These are phyloP conservation scores for Diaporthe eres DNA, from an alignment of 2,329 filamentous ascomycete genomes.

Conservation along the genomic window DNA sequence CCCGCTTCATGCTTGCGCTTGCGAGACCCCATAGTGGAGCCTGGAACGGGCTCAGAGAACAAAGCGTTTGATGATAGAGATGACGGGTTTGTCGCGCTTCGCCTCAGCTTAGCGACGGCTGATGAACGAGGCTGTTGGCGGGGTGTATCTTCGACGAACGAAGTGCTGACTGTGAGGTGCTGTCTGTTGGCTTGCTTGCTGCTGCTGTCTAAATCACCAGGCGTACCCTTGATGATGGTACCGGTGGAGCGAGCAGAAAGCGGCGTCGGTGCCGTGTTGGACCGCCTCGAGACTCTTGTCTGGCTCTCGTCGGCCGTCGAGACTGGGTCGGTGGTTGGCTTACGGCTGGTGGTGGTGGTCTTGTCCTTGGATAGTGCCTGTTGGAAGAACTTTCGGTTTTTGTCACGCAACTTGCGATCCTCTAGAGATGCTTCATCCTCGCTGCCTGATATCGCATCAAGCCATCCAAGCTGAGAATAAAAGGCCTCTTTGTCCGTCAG, in stretches of 20 bases:
- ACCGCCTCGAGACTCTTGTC: not conserved
- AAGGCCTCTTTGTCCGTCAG: slow-evolving; percentile 61
- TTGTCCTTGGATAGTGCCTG: slow-evolving; percentile 19
- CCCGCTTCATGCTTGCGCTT: slow-evolving; percentile 61
- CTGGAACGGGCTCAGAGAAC: slow-evolving; percentile 40
- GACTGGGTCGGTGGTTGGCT: not conserved
- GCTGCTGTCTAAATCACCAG: not conserved
- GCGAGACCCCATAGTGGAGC: slow-evolving; percentile 57
- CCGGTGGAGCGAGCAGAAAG: not conserved
- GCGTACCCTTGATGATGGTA: slow-evolving; percentile 33
- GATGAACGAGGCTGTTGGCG: slow-evolving; percentile 46
- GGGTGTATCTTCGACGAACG: slow-evolving; percentile 51
- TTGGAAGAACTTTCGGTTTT: slow-evolving; percentile 47
- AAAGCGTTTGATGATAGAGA: slow-evolving; percentile 43
- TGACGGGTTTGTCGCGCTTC: slow-evolving; percentile 52
- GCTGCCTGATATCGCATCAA: slow-evolving; percentile 45
- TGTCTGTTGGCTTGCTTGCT: slow-evolving; percentile 26
- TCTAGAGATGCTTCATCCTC: slow-evolving; percentile 50
- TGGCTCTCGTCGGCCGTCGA: not conserved
- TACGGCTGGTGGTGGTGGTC: slow-evolving; percentile 21
- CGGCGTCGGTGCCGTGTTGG: slow-evolving; percentile 21
- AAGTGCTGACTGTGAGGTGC: slow-evolving; percentile 40
- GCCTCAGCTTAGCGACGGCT: slow-evolving; percentile 42
- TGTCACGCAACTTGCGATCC: slow-evolving; percentile 50
- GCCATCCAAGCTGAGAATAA: slow-evolving; percentile 58